Base-by-base conservation (phyloP, 2,329 filamentous ascomycete species). In the Conoideocrella luteorostrata region DNA sequence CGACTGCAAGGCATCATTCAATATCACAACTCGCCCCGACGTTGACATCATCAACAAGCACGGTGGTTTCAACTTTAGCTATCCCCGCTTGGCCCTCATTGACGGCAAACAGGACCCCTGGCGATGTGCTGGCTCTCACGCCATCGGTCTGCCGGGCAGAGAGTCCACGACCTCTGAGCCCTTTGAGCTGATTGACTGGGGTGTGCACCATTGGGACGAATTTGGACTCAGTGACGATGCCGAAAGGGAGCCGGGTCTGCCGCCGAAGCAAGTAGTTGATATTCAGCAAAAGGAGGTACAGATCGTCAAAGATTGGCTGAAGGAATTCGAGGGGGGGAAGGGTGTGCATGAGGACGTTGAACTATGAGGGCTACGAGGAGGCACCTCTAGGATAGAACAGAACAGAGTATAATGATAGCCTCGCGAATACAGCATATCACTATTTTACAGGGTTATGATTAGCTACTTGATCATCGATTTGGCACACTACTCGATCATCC, bases 161-260 rank as follows among this genome's bases (percentile, higher is more conserved):
- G 62, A 68, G 12, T 84, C 75, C 35, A 86, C 84, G 0, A 64
- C 68, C 0, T 73, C 71, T 38, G 75, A 89, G 66, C 87, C 87
- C 0, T 86, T 83, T 50, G 71, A 87, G n/a, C 58, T 91, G 36
- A 88, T 94, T 36, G 67, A 72, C 4, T 75, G 75, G n/a, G 86
- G 78, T 0, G 85, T 90, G 17, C 88, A 94, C 61, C 86, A 91
- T 58, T 93, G 85, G 83, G 84, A 87, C 52, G 82, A 84, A 65
- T 83, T 84, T 50, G 80, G 81, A 1, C 53, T 85, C n/a, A 39
- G 35, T 1, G 54, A 53, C 1, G 78, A 82, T 39, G 61, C 11
- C 7, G 26, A 35, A 68, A 1, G 82, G 45, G 71, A 86, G 58
- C 82, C 81, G 0, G 63, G 64, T 1, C 56, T 87, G 24, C 82